These are phyloP conservation scores for Zizania latifolia DNA, from an alignment of 176 grass and related monocot genomes.

Conservation along the genomic window DNA sequence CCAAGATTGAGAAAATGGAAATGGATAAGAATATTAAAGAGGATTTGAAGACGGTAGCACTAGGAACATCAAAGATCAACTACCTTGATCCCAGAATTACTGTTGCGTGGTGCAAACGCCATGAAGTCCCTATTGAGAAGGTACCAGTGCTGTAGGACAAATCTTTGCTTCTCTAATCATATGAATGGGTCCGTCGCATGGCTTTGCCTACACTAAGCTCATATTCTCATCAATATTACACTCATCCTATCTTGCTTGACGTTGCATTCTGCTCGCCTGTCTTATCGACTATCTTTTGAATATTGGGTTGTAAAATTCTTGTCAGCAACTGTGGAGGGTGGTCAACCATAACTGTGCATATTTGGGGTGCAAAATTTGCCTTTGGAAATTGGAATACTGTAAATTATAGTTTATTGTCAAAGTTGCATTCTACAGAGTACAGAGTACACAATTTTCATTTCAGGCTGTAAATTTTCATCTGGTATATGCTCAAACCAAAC, in stretches of 20 bases:
- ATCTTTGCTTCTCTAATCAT: background rate
- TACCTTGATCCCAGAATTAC: slow-evolving; percentile 98
- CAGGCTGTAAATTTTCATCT: background rate
- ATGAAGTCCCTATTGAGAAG: slow-evolving; percentile 99
- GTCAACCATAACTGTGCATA: background rate
- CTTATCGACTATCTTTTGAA: too few species aligned
- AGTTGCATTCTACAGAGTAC: background rate
- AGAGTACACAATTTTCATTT: too few species aligned
- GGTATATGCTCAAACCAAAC: background rate
- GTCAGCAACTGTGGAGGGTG: background rate
- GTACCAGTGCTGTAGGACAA: slow-evolving; percentile 30
- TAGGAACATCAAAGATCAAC: slow-evolving; percentile 97
- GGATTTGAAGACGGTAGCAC: slow-evolving; percentile 84
- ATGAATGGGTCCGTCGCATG: background rate
- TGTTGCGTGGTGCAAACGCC: slow-evolving; percentile 96
- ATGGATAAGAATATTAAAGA: slow-evolving; percentile 85
- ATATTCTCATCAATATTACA: background rate
- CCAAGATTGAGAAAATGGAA: slow-evolving; percentile 91
- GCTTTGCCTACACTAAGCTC: background rate
- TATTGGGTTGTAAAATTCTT: too few species aligned
- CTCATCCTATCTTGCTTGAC: background rate
- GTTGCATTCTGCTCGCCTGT: background rate
- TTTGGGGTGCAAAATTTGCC: background rate
- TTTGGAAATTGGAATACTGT: background rate
- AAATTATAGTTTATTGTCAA: background rate